Base-by-base conservation (phyloP, 345 rosid genomes). In the Eutrema japonicum region DNA sequence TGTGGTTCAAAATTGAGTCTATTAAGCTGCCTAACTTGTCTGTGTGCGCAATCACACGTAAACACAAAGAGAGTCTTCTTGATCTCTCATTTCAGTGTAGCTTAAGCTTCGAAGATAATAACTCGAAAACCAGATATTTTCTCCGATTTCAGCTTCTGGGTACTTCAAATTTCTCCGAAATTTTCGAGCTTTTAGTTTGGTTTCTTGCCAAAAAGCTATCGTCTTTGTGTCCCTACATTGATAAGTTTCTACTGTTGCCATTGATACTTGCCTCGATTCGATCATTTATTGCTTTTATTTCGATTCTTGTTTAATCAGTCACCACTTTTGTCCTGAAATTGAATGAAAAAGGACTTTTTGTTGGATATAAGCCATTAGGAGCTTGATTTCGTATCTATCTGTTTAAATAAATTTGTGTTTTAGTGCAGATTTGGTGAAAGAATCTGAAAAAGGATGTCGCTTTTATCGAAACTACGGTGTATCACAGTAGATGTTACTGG, bases 401-500 rank as follows among this genome's bases (percentile, higher is more conserved):
- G 33, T 74, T 22, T 10, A 27, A 11, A 54, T 0, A 18, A 18
- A 18, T 18, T 64, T 48, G 32, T 52, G 10, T 50, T 62, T 12
- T 14, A 47, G 32, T 51, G 55, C 54, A 68, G 69, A 73, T 54
- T 30, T 30, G 64, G 73, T 76, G 45, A 10, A 26, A 38, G 56
- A 33, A 66, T 58, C 45, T 73, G 53, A 8, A 5, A 10, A 38
- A 70, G 58, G 22, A 82, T 95, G 93, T 82, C 93, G 38, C 79
- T 86, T 60, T 42, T 95, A 68, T 86, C 97, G 36, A 92, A 79
- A 52, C 40, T 95, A 47, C 77, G 96, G 42, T 92, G 96, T 72
- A 83, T 95, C 61, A 95, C 99, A 29, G 81, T 95, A 71, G 99
- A 95, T 88, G 99, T 92, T 29, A 95, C 99, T 18, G 99, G 99